phyloP scores from a whole-genome alignment of 2,329 filamentous ascomycete species.

The Orbilia quercus region DNA sequence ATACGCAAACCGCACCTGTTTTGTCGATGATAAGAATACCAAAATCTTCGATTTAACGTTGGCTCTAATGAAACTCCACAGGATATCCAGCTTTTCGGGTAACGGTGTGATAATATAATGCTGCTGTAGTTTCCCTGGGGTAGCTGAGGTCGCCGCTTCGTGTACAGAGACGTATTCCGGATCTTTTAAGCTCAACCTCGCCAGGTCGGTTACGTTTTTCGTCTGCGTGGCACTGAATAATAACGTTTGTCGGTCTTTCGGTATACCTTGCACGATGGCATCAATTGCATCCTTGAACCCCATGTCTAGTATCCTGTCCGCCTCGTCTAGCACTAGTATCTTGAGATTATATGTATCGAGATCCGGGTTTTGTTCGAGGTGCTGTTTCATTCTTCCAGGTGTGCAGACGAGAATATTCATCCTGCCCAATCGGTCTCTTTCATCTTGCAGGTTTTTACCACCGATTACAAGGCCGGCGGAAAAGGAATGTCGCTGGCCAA shows the following conservation, averaged over 20 bases:
- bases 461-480: slow-evolving; percentile 94
- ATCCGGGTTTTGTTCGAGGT: slow-evolving; percentile 90
- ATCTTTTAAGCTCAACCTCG: slow-evolving; percentile 84
- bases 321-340: slow-evolving; percentile 93
- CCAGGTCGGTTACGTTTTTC: slow-evolving; percentile 90
- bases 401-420: slow-evolving; percentile 99
- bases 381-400: slow-evolving; percentile 92
- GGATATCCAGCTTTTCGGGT: slow-evolving; percentile 86
- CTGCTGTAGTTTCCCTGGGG: slow-evolving; percentile 85
- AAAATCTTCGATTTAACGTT: slow-evolving; percentile 95
- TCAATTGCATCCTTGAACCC: slow-evolving; percentile 92
- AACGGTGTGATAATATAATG: slow-evolving; percentile 89
- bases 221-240: slow-evolving; percentile 97
- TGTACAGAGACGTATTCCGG: slow-evolving; percentile 97
- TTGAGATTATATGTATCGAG: slow-evolving; percentile 91
- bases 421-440: slow-evolving; percentile 82
- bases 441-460: slow-evolving; percentile 87
- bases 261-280: slow-evolving; percentile 90
- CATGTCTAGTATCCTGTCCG: slow-evolving; percentile 97
- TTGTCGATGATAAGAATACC: slow-evolving; percentile 93
- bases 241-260: slow-evolving; percentile 85
- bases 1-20: slow-evolving; percentile 95
- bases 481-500: slow-evolving; percentile 88
- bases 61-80: slow-evolving; percentile 91
- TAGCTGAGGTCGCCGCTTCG: slow-evolving; percentile 80